phyloP scores from a whole-genome alignment of 805 yeast genomes.

The Komagataella mondaviorum region DNA sequence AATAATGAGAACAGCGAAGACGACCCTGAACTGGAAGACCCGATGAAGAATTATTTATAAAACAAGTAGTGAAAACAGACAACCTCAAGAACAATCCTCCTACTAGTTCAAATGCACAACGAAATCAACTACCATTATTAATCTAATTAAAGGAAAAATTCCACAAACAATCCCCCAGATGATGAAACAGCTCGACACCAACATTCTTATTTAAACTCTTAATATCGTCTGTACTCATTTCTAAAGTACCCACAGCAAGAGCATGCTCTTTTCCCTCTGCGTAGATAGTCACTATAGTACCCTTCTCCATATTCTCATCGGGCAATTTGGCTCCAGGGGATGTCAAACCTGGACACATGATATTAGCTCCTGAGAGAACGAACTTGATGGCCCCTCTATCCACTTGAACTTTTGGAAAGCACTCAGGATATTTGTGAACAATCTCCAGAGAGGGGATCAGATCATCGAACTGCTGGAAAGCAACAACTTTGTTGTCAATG shows the following conservation, averaged over 20 bases:
- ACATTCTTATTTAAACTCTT: constrained; percentile 73
- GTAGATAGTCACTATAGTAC: constrained; percentile 62
- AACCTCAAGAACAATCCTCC: not conserved
- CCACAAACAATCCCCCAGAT: constrained; percentile 88
- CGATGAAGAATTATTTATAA: constrained; percentile 18
- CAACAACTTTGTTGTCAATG: constrained; percentile 58
- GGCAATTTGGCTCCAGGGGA: constrained; percentile 78
- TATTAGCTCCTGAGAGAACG: constrained; percentile 89
- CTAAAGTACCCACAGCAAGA: constrained; percentile 76
- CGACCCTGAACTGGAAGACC: constrained; percentile 22
- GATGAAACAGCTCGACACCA: constrained; percentile 75
- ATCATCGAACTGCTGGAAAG: constrained; percentile 72
- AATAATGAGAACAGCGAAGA: constrained; percentile 5
- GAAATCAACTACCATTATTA: not conserved
- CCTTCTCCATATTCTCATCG: constrained; percentile 53
- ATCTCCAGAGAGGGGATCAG: constrained; percentile 62
- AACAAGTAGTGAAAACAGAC: constrained; percentile 2
- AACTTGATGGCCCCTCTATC: constrained; percentile 96
- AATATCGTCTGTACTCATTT: constrained; percentile 85
- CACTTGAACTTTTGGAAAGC: constrained; percentile 79
- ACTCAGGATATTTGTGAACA: constrained; percentile 71
- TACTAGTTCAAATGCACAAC: not conserved
- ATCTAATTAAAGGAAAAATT: constrained; percentile 17
- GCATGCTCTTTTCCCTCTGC: constrained; percentile 93
- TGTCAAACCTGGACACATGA: constrained; percentile 93